Percentiles rank a stretch among this genome's conserved stretches.
These are phyloP conservation scores for Lentinula raphanica DNA, from an alignment of 768 basidiomycete genomes.

Conservation along the genomic window DNA sequence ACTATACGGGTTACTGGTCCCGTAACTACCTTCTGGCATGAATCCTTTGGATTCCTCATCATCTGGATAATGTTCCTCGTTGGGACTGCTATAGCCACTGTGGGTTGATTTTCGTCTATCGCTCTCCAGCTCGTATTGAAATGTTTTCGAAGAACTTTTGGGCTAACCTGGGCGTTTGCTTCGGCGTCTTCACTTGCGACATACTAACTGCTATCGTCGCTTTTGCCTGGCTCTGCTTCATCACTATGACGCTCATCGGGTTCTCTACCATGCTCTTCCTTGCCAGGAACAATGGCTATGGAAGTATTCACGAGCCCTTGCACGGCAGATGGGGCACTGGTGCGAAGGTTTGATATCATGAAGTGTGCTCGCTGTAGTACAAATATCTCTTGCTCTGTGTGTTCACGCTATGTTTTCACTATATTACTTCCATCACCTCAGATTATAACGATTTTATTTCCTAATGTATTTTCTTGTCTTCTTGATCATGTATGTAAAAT, in stretches of 20 bases:
- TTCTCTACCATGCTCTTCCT: background rate
- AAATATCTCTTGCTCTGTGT: no score
- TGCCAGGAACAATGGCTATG: slow-evolving; percentile 1
- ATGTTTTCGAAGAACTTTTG: background rate
- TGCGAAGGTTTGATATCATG: background rate
- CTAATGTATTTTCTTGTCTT: no score
- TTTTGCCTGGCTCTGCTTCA: background rate
- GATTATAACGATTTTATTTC: no score
- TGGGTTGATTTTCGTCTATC: background rate
- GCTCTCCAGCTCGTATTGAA: background rate
- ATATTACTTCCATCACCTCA: no score
- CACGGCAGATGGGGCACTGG: slow-evolving; percentile 4
- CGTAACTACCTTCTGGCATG: slow-evolving; percentile 12
- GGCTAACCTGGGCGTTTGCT: background rate
- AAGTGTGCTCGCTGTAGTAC: no score
- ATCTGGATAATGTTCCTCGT: slow-evolving; percentile 45
- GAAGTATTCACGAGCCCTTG: background rate
- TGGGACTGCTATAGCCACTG: slow-evolving; percentile 39
- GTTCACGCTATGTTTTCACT: no score
- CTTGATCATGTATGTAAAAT: background rate
- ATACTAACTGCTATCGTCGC: slow-evolving; percentile 1
- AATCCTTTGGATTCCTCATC: slow-evolving; percentile 34
- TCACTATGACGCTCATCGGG: background rate
- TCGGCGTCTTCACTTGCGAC: background rate
- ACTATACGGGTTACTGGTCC: slow-evolving; percentile 11